Base-by-base conservation (phyloP, 768 basidiomycete species). In the Lactifluus piperatus region DNA sequence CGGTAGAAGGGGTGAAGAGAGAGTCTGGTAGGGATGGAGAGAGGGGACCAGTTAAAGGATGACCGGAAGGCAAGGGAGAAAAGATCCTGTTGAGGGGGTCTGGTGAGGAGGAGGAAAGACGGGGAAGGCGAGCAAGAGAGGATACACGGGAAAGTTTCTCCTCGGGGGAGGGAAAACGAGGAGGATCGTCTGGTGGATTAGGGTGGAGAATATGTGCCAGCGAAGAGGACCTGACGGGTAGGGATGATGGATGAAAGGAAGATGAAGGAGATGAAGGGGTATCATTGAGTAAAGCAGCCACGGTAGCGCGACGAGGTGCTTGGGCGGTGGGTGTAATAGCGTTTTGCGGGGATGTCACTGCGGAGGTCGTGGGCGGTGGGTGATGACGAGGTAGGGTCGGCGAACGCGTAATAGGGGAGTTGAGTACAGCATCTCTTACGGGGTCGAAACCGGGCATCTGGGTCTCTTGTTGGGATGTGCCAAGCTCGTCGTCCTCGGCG, bases 371-470 rank as follows among this genome's bases (percentile, higher is more conserved):
- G 47, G 55, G 63, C 26, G 62, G 46, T 29, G 34, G 52, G 49
- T 64, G 61, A 55, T 70, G 72, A 58, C 51, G 60, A 51, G 71
- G 68, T 26, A 76, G 73, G 62, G 75, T 57, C 66, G 72, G 73
- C 50, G 77, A 68, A 64, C 77, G 76, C 41, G 78, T 76, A 66
- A 82, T 71, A 30, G 88, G 88, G 44, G 86, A 87, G 72, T 88
- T 88, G 66, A 87, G 80, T 67, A 89, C 86, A 62, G 89, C 89
- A 79, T 91, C 89, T 71, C 89, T 81, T 62, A 91, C 88, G 67
- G 89, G 88, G 79, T 91, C 89, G 78, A 90, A 89, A 58, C 81
- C 81, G 65, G 88, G 84, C 84, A 85, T 84, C 20, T 55, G 48
- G 34, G 48, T 55, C 14, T 43, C 37, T 20, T 60, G 58, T 43